Base-by-base conservation (phyloP, 805 yeast species). In the Ogataea haglerorum region DNA sequence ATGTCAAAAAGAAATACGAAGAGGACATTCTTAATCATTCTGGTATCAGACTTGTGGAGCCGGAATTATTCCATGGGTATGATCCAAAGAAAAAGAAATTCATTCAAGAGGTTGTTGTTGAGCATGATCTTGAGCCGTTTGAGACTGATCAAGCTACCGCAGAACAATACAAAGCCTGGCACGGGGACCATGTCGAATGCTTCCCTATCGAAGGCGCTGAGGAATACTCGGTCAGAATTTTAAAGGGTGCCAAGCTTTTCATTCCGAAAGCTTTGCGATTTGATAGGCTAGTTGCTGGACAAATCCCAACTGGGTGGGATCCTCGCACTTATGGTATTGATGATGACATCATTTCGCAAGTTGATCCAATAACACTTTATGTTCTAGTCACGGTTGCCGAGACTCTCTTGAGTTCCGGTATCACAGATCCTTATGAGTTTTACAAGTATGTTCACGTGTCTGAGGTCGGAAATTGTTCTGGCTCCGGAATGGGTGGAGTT, bases 401-500 rank as follows among this genome's bases (percentile, higher is more conserved):
- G 72, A 97, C 98, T 2, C 82, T 93, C 54, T 75, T 93, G 53
- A 69, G 91, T 43, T 78, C 97, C 50, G 99, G 99, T 83, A 72
- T 93, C 59, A 88, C 96, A 45, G 99, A 93, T 65, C 99, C 99
- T 50, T 93, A 89, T 65, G 99, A 93, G 73, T 88, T 95, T 76
- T 93, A 93, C 77, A 83, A 91, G 71, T 95, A 93, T 64, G 95
- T 95, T 36, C 99, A 93, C 67, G 95, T 93, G 43, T 89, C 98
- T 34, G 98, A 93, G 70, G 89, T 93, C 54, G 99, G 99, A 73
- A 95, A 91, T 78, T 90, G 98, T 77, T 85, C 96, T 35, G 99
- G 99, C 73, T 89, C 97, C 42, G 99, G 99, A 80, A 91, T 93
- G 95, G 99, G 99, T 70, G 99, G 99, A 83, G 95, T 91, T 57